These are phyloP conservation scores for Pyrus communis DNA, from an alignment of 306 rosid species.

Conservation along the genomic window DNA sequence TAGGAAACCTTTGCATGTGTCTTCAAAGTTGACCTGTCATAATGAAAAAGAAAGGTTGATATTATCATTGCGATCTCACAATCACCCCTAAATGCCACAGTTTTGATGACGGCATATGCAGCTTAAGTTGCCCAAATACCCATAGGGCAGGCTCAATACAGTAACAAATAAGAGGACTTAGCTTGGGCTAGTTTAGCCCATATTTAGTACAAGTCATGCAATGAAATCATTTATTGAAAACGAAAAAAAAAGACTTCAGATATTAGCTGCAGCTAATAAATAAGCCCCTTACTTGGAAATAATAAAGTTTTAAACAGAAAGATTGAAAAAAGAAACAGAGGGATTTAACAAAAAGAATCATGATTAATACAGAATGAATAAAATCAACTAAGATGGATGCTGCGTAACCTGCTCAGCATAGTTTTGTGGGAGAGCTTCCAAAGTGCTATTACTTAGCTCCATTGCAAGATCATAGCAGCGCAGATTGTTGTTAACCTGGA, in stretches of 20 bases:
- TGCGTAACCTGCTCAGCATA: constrained; percentile 82
- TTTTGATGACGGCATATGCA: neutral
- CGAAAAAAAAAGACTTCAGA: neutral
- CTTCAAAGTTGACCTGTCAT: constrained; percentile 93
- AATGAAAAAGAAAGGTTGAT: constrained; percentile 8
- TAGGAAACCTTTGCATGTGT: constrained; percentile 92
- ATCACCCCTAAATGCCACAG: neutral
- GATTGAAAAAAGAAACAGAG: neutral
- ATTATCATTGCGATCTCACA: neutral
- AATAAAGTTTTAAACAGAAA: neutral
- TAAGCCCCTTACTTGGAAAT: neutral
- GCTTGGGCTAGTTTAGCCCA: neutral
- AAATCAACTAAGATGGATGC: constrained; percentile 15
- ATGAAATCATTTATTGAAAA: neutral
- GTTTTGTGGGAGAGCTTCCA: constrained; percentile 88
- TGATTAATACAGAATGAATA: neutral
- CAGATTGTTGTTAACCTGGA: constrained; percentile 88
- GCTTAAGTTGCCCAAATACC: neutral
- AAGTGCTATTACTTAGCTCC: constrained; percentile 84
- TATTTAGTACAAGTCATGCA: neutral
- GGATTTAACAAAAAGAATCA: neutral
- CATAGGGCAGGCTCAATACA: neutral
- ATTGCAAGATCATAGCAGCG: constrained; percentile 98
- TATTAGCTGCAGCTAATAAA: neutral
- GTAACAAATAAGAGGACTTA: neutral